Base-by-base conservation (phyloP, 805 yeast genomes). In the Starmerella ratchasimensis region DNA sequence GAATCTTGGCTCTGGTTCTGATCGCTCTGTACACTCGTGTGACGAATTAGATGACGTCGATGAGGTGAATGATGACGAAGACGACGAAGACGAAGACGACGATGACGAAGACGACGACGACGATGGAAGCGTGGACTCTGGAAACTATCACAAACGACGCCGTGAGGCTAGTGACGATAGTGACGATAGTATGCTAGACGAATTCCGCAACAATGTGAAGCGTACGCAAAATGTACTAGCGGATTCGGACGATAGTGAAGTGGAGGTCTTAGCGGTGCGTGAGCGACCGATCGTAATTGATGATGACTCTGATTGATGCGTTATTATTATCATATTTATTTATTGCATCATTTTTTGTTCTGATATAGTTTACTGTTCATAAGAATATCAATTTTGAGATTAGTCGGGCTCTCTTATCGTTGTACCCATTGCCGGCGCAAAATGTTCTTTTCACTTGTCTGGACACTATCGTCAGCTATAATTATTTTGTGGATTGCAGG, bases 181-280 rank as follows among this genome's bases (percentile, higher is more conserved):
- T 9, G 42, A 37, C 24, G 45, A 42, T 29, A 31, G 36, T 13
- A 6, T 39, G 20, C 39, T 39, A 19, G 42, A 28, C 5, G 42
- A 34, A 22, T 16, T 27, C 4, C 26, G 36, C 11, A 5, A 23
- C 5, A 16, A 14, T n/a, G 14, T 21, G 21, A 9, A 5, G 20
- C 14, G 21, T 15, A 11, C 28, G 14, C 16, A 18, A 6, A 31
- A 7, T 25, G 7, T 5, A 22, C 10, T 31, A 6, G 27, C 5
- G n/a, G 19, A 29, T 21, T 30, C 25, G 24, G 17, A 24, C 33
- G 37, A 37, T 20, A 23, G 33, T 28, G 43, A 39, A 14, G 31
- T 39, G 4, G 36, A 36, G 39, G 28, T 42, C 15, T 19, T 31
- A 2, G 27, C 23, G 5, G 40, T 42, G 2, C 28, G 33, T 8